Base-by-base conservation (phyloP, 331 rosid genomes). In the Ulmus americana region DNA sequence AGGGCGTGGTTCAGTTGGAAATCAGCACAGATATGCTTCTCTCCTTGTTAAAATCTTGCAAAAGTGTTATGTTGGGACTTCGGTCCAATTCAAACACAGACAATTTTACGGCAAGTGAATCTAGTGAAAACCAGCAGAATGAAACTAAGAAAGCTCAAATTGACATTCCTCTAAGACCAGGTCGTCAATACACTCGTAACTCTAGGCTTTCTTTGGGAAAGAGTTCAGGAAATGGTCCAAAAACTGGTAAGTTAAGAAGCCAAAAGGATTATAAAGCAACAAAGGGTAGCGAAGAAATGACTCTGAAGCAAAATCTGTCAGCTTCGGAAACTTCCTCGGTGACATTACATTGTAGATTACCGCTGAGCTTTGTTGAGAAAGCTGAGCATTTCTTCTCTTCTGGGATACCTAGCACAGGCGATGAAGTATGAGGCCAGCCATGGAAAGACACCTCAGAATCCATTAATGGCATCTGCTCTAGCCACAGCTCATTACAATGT, bases 21-120 rank as follows among this genome's bases (percentile, higher is more conserved):
- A 82, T 92, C 74, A 89, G 95, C 63, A 76, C 82, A 56, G 98
- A 92, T 70, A 92, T 92, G 98, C 83, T 86, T 44, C 85, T 92
- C 53, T 87, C 96, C 63, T 81, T 89, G 81, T 83, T 92, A 61
- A 75, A 79, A 74, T 89, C 95, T 15, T 89, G 98, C 80, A 83
- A 77, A 84, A 85, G 58, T 58, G 66, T 78, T 76, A 61, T 73
- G 45, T 70, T 79, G 13, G 66, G 79, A 41, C 46, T 77, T 70
- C 87, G 76, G 22, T 77, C 65, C 45, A 84, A 49, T 79, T 67
- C 83, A 46, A 59, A 78, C 73, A 44, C 60, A 11, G 92, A 86
- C 72, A 84, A 73, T 66, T 64, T 63, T 68, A 63, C 66, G 43
- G 50, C 68, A 52, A 92, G 80, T 71, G 85, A 89, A 45, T 79